These are phyloP conservation scores for Globisporangium middletonii DNA, from an alignment of 352 stramenopile species.

Conservation along the genomic window DNA sequence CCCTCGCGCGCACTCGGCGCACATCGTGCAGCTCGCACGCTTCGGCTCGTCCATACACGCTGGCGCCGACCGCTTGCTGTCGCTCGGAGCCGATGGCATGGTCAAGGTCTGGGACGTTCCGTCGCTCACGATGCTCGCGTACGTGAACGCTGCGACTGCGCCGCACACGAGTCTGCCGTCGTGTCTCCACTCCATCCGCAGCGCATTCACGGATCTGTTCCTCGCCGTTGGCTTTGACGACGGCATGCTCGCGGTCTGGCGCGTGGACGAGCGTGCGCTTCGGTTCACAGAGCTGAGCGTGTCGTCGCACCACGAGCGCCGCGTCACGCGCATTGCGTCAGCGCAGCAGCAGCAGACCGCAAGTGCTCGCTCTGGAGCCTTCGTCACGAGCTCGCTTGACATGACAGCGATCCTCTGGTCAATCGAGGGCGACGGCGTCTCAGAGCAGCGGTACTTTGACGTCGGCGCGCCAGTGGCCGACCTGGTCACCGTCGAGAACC, in stretches of 20 bases:
- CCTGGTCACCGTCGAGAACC: conserved; percentile 23
- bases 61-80: conserved; percentile 14
- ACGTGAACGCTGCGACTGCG: conserved; percentile 34
- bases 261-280: conserved; percentile 8
- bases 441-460: conserved; percentile 61
- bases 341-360: not conserved
- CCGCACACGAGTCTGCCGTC: conserved; percentile 24
- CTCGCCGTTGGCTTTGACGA: conserved; percentile 51
- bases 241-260: conserved; percentile 39
- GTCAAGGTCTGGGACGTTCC: conserved; percentile 53
- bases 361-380: conserved; percentile 8
- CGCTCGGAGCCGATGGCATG: conserved; percentile 47
- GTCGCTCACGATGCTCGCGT: conserved; percentile 25
- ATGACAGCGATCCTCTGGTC: conserved; percentile 62
- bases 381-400: conserved; percentile 50
- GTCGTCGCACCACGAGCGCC: conserved; percentile 31
- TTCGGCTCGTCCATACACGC: conserved; percentile 2
- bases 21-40: conserved; percentile 34
- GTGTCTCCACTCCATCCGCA: conserved; percentile 26
- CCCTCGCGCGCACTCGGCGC: conserved; percentile 32
- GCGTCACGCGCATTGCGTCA: conserved; percentile 27
- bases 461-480: conserved; percentile 44
- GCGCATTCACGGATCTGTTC: not conserved
- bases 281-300: conserved; percentile 24
- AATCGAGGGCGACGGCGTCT: conserved; percentile 20